Percentiles rank a stretch among this genome's conserved stretches.
Evolutionary conservation across 768 basidiomycete genomes (phyloP).

Genomic region (Phylloporus scabripes): DNA sequence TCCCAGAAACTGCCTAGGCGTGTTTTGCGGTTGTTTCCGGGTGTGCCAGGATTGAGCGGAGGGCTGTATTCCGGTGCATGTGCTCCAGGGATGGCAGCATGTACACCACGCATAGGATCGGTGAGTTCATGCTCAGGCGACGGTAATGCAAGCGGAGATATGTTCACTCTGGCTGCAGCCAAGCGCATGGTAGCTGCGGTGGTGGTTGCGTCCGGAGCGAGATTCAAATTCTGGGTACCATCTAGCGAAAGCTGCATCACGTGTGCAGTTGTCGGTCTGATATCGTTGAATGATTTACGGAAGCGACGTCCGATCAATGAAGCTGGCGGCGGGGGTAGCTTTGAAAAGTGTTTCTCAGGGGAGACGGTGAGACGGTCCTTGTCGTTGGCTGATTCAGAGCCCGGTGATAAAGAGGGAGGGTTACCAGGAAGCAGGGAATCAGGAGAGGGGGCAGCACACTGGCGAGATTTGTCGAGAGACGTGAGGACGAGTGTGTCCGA

Average conservation of each 20-base stretch:
- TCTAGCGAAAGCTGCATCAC: slow-evolving; percentile 26
- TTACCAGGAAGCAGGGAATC: slow-evolving; percentile 11
- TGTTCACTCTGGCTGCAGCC: slow-evolving; percentile 77
- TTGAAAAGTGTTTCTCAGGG: slow-evolving; percentile 24
- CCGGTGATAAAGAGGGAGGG: slow-evolving; percentile 7
- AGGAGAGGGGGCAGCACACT: slow-evolving; percentile 2
- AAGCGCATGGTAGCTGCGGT: slow-evolving; percentile 79
- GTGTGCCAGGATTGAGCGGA: slow-evolving; percentile 36
- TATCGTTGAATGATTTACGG: slow-evolving; percentile 44
- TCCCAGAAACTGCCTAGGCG: slow-evolving; percentile 73
- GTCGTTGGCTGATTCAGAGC: slow-evolving; percentile 11
- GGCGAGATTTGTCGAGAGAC: slow-evolving; percentile 7
- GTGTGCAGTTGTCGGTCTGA: slow-evolving; percentile 30
- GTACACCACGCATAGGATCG: slow-evolving; percentile 81
- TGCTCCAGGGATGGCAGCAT: slow-evolving; percentile 59
- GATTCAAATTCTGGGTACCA: slow-evolving; percentile 24
- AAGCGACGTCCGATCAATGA: slow-evolving; percentile 36
- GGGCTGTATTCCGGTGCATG: slow-evolving; percentile 38
- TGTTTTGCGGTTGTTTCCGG: slow-evolving; percentile 48
- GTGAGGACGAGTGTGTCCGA: slow-evolving; percentile 6
- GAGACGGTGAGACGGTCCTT: slow-evolving; percentile 20
- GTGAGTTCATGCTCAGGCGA: slow-evolving; percentile 89
- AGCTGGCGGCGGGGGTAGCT: slow-evolving; percentile 20
- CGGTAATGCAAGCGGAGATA: slow-evolving; percentile 82
- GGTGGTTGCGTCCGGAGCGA: slow-evolving; percentile 52